Evolutionary conservation across 192 early-diverging fungal genomes (phyloP).

Genomic region (Dissophora globulifera): DNA sequence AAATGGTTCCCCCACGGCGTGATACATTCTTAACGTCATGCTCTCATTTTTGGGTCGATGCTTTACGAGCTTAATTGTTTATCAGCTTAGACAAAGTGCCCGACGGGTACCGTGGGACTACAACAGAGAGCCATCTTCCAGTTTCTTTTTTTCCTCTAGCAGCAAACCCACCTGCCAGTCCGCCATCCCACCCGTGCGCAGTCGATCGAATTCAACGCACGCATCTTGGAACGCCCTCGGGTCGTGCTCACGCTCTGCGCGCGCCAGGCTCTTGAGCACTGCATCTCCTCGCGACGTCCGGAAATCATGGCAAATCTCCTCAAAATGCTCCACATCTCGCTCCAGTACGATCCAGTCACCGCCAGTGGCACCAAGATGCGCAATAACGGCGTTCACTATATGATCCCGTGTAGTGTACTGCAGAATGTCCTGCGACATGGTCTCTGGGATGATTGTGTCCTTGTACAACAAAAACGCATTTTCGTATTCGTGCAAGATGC

Average conservation of each 20-base stretch:
- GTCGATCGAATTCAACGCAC: slow-evolving; percentile 28
- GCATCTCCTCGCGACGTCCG: neutral
- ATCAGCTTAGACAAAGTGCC: neutral
- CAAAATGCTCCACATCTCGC: slow-evolving; percentile 20
- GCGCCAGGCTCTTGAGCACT: slow-evolving; percentile 16
- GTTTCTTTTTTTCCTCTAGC: slow-evolving; percentile 29
- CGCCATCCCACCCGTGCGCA: slow-evolving; percentile 22
- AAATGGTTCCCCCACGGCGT: too few species aligned
- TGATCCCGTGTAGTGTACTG: slow-evolving; percentile 39
- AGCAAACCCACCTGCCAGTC: slow-evolving; percentile 45
- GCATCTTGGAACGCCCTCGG: slow-evolving; percentile 24
- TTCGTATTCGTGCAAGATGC: slow-evolving; percentile 9
- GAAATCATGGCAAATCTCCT: slow-evolving; percentile 34
- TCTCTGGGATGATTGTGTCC: slow-evolving; percentile 45
- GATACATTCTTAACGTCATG: too few species aligned
- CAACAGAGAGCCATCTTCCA: slow-evolving; percentile 28
- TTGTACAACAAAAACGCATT: slow-evolving; percentile 23
- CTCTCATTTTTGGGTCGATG: too few species aligned
- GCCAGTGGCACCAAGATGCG: slow-evolving; percentile 28
- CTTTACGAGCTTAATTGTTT: too few species aligned
- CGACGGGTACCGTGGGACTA: neutral
- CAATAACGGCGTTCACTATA: slow-evolving; percentile 35
- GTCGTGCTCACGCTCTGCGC: slow-evolving; percentile 38
- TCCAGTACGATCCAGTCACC: slow-evolving; percentile 42
- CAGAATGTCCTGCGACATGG: slow-evolving; percentile 31